Evolutionary conservation across 1,284 basidiomycete species (phyloP), one percentile per base, ranked within the genome.

Genomic region (Naganishia liquefaciens): DNA sequence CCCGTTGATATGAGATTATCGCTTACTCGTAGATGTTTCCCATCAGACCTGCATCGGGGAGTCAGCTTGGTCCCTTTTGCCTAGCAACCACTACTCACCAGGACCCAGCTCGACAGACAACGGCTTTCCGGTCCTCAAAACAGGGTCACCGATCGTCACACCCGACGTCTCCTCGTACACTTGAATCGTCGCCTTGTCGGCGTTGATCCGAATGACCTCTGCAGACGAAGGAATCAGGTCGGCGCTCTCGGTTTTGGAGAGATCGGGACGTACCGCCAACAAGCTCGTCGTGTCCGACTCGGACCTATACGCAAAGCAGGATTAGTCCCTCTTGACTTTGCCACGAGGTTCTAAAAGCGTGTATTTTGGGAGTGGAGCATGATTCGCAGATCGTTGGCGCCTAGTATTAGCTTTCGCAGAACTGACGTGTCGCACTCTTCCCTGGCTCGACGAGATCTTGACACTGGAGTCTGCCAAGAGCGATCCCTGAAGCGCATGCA

Each of bases 91-190:
- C 15, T 2, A 50, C 55, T 60, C 46, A 60, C 55, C 55, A 75
- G 95, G 95, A 62, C 95, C 95, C 53, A 99, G 86, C 78, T 99
- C 95, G 67, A 99, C 96, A 77, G 90, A 93, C 64, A 99, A 85
- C 43, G 95, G 95, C 80, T 99, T 99, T 67, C 95, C 95, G 49
- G 95, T 99, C 66, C 94, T 85, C 75, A 99, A 82, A 17, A 99
- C 96, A 63, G 95, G 95, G 82, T 99, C 95, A 50, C 95, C 95
- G 65, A 99, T 93, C 19, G 93, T 96, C 60, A 99, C 92, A 71
- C 94, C 93, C 57, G 94, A 94, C 4, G 93, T 97, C 82, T 97
- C 94, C 79, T 97, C 96, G 77, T 99, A 99, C n/a, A 99, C 96
- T 80, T 99, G 96, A 70, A 99, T 98, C 9, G 95, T 99, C 58